Conservation (phyloP, 768 basidiomycete species). For the Kwoniella bestiolae region DNA sequence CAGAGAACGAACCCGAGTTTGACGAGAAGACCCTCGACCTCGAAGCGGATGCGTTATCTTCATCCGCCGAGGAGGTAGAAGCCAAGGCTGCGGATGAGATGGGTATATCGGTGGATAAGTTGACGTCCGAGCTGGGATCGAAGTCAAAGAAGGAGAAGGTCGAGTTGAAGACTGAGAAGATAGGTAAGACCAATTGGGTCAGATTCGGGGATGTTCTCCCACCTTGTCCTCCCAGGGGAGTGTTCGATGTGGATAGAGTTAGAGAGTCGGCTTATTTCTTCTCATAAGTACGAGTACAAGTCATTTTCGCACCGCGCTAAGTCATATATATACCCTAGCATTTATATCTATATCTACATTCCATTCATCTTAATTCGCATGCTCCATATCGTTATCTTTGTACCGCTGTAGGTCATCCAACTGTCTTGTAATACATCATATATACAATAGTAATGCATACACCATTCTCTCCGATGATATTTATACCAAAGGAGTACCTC, state of each 20-base stretch:
- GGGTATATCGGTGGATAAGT: slow-evolving; percentile 18
- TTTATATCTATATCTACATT: slow-evolving; percentile 4
- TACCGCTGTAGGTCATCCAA: not conserved
- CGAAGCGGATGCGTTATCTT: slow-evolving; percentile 17
- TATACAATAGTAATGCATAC: not conserved
- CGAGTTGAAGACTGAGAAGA: slow-evolving; percentile 13
- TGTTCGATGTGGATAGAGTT: slow-evolving; percentile 81
- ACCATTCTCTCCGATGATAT: not conserved
- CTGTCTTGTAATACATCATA: not conserved
- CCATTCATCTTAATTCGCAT: not conserved
- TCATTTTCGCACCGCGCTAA: not conserved
- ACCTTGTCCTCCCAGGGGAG: slow-evolving; percentile 79
- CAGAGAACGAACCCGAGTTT: slow-evolving; percentile 9
- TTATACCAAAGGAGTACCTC: not conserved
- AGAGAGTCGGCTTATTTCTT: slow-evolving; percentile 89
- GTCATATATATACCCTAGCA: slow-evolving; percentile 20
- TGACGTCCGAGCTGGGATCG: not conserved
- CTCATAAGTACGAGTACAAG: too few relatives aligned
- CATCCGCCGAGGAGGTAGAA: slow-evolving; percentile 17
- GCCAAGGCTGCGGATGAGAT: slow-evolving; percentile 13
- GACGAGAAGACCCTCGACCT: slow-evolving; percentile 15
- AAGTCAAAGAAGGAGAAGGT: slow-evolving; percentile 1
- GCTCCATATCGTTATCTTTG: too few relatives aligned
- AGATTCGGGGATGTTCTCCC: slow-evolving; percentile 76
- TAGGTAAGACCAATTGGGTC: slow-evolving; percentile 64